phyloP scores from a whole-genome alignment of 176 grass and related monocot genomes.

The Carex scoparia region DNA sequence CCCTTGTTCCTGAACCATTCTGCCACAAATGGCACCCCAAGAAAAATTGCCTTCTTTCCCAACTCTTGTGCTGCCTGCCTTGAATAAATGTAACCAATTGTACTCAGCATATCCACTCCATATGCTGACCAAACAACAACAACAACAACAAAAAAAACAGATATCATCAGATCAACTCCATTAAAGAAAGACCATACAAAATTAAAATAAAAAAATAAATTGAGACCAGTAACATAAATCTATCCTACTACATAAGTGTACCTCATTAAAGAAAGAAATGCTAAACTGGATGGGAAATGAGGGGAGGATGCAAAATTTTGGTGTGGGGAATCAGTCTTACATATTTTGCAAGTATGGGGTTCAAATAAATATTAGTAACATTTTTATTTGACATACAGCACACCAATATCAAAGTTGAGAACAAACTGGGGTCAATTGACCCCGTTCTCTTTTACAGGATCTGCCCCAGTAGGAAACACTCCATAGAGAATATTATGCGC shows the following conservation, averaged over 20 bases:
- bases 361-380: background rate
- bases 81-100: constrained; percentile 91
- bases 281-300: background rate
- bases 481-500: background rate
- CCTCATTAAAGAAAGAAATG: background rate
- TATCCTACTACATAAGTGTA: background rate
- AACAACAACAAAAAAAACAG: constrained; percentile 9
- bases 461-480: background rate
- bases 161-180: background rate
- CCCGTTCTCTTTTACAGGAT: background rate
- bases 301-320: background rate
- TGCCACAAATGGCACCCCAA: constrained; percentile 89
- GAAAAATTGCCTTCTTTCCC: constrained; percentile 83
- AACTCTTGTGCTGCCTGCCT: constrained; percentile 96
- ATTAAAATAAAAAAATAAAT: background rate
- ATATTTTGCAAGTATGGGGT: background rate
- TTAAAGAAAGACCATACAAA: constrained; percentile 27
- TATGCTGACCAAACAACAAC: constrained; percentile 58
- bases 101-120: constrained; percentile 89
- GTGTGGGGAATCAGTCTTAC: background rate
- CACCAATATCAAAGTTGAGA: background rate
- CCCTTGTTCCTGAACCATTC: constrained; percentile 99
- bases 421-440: background rate
- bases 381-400: background rate
- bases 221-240: constrained; percentile 1